These are phyloP conservation scores for Benincasa hispida DNA, from an alignment of 306 rosid genomes.

Conservation along the genomic window DNA sequence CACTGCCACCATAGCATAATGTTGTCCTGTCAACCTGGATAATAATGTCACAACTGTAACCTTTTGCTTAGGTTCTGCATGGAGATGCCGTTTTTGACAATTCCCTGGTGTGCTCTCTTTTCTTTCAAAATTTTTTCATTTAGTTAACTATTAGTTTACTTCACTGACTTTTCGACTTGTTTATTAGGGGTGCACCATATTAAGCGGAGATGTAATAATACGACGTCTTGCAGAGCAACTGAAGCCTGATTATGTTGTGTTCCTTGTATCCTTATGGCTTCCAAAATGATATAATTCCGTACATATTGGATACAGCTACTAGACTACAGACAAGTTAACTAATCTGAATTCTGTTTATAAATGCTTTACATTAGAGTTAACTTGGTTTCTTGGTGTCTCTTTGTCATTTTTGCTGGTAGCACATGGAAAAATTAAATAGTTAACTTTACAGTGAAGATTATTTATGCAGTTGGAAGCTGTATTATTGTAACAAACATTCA, in stretches of 20 bases:
- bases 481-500: not conserved
- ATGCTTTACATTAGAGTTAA: not conserved
- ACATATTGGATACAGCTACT: not conserved
- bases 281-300: not conserved
- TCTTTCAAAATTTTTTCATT: conserved; percentile 2
- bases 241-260: conserved; percentile 61
- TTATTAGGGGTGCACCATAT: conserved; percentile 74
- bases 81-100: conserved; percentile 91
- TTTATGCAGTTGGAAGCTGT: not conserved
- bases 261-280: conserved; percentile 29
- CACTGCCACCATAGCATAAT: not conserved
- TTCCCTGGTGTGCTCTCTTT: conserved; percentile 40
- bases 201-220: conserved; percentile 92
- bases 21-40: not conserved
- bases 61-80: conserved; percentile 56
- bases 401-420: not conserved
- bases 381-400: not conserved
- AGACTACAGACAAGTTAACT: not conserved
- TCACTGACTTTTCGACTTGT: not conserved
- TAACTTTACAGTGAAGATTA: not conserved
- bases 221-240: conserved; percentile 65
- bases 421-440: not conserved
- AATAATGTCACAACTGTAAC: not conserved
- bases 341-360: not conserved
- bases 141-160: not conserved